Evolutionary conservation across 805 yeast species (phyloP).

Genomic region (Hanseniaspora hatyaiensis): DNA sequence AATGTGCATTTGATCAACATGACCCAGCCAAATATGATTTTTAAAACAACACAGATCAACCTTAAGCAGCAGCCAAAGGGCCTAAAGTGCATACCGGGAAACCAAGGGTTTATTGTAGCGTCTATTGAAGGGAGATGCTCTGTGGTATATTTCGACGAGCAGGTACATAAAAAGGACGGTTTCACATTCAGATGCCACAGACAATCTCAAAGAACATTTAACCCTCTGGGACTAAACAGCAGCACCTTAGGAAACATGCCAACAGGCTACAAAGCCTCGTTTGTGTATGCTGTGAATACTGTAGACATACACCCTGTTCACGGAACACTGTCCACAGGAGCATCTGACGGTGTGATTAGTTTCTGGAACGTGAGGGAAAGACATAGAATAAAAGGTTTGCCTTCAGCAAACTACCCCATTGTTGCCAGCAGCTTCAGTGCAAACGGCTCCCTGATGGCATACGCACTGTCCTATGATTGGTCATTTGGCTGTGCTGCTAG

Average conservation of each 20-base stretch:
- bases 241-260: constrained; percentile 39
- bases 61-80: constrained; percentile 81
- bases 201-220: constrained; percentile 31
- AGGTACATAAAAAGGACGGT: constrained; percentile 56
- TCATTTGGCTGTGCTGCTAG: constrained; percentile 75
- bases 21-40: constrained; percentile 70
- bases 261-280: constrained; percentile 37
- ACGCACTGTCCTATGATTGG: constrained; percentile 93
- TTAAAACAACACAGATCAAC: constrained; percentile 62
- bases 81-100: constrained; percentile 76
- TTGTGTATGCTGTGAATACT: constrained; percentile 67
- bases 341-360: constrained; percentile 85
- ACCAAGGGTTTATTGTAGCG: constrained; percentile 85
- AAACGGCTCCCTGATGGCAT: constrained; percentile 74
- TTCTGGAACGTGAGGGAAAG: constrained; percentile 94
- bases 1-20: constrained; percentile 68
- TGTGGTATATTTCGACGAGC: constrained; percentile 78
- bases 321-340: constrained; percentile 89
- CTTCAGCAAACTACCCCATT: constrained; percentile 54
- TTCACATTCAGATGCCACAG: constrained; percentile 95
- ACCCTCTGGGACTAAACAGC: constrained; percentile 3
- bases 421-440: constrained; percentile 72
- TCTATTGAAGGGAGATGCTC: constrained; percentile 94
- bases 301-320: constrained; percentile 77
- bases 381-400: constrained; percentile 73